phyloP scores from a whole-genome alignment of 1,139 yeast species.

The Blastobotrys capitulatus region DNA sequence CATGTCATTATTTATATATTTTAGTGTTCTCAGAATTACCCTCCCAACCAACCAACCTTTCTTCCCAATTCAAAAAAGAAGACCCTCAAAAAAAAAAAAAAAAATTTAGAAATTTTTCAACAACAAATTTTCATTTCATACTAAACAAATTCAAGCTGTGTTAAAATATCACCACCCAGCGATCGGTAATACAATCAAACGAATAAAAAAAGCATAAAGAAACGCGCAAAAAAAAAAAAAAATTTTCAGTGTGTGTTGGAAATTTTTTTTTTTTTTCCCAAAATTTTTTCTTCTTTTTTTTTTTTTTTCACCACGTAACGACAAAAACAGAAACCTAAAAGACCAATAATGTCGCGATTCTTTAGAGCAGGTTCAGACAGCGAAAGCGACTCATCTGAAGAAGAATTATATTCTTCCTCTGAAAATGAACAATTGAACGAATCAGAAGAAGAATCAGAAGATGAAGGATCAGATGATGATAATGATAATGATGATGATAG shows the following conservation, averaged over 20 bases:
- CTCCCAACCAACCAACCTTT: no score
- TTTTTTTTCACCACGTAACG: neutral
- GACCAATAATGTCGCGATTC: slow-evolving; percentile 59
- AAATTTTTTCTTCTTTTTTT: neutral
- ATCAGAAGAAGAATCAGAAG: slow-evolving; percentile 25
- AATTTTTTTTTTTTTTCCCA: neutral
- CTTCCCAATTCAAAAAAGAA: no score
- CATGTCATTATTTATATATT: no score
- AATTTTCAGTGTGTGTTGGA: neutral
- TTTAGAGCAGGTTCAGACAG: slow-evolving; percentile 51
- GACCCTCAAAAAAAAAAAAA: no score
- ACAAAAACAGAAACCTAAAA: neutral
- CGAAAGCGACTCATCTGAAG: slow-evolving; percentile 70
- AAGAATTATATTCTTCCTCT: slow-evolving; percentile 64
- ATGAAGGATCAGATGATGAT: slow-evolving; percentile 34
- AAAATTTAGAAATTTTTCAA: no score
- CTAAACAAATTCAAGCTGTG: no score
- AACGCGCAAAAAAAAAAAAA: neutral
- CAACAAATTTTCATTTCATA: no score
- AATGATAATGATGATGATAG: slow-evolving; percentile 37
- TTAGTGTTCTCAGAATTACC: no score
- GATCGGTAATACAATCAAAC: no score
- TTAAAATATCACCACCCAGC: no score
- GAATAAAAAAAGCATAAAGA: no score
- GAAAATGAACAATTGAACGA: slow-evolving; percentile 44